A percentile compares a stretch with the other conserved stretches of the same genome.
phyloP scores from a whole-genome alignment of 192 early-diverging fungal genomes.

The Umbelopsis vinacea region DNA sequence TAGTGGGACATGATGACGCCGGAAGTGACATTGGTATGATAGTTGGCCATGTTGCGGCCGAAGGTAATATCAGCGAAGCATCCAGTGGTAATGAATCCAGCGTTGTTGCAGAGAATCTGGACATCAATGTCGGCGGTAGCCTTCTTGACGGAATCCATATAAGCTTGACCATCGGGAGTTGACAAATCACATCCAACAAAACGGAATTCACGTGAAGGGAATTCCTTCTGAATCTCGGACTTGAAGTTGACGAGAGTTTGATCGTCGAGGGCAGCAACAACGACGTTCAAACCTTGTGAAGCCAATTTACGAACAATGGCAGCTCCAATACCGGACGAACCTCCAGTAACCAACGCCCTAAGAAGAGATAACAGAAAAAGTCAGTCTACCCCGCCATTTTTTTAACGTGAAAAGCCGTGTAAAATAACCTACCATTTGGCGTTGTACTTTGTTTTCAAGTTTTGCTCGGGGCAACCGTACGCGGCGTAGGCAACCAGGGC shows the following conservation, averaged over 20 bases:
- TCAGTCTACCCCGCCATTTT: background rate
- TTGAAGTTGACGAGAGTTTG: slow-evolving; percentile 37
- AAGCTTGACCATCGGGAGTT: slow-evolving; percentile 39
- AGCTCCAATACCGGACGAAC: slow-evolving; percentile 61
- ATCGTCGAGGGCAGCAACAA: slow-evolving; percentile 61
- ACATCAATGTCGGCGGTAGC: slow-evolving; percentile 51
- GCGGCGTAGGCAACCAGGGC: slow-evolving; percentile 42
- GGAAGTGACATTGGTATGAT: slow-evolving; percentile 58
- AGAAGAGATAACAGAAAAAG: too few species aligned
- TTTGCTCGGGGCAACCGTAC: slow-evolving; percentile 47
- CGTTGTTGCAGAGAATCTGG: slow-evolving; percentile 65
- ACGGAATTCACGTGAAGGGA: slow-evolving; percentile 49
- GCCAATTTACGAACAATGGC: slow-evolving; percentile 57
- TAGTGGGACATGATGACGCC: slow-evolving; percentile 55
- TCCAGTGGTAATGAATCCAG: slow-evolving; percentile 61
- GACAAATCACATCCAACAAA: slow-evolving; percentile 57
- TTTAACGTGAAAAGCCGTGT: background rate
- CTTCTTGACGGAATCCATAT: slow-evolving; percentile 46
- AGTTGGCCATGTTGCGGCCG: slow-evolving; percentile 50
- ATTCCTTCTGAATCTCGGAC: slow-evolving; percentile 41
- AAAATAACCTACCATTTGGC: slow-evolving; percentile 45
- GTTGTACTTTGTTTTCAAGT: slow-evolving; percentile 61
- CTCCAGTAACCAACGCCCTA: slow-evolving; percentile 64
- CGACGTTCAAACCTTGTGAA: slow-evolving; percentile 57
- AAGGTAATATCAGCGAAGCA: slow-evolving; percentile 49